Conservation (phyloP, 2,329 filamentous ascomycete species). For the Aspergillus texensis region DNA sequence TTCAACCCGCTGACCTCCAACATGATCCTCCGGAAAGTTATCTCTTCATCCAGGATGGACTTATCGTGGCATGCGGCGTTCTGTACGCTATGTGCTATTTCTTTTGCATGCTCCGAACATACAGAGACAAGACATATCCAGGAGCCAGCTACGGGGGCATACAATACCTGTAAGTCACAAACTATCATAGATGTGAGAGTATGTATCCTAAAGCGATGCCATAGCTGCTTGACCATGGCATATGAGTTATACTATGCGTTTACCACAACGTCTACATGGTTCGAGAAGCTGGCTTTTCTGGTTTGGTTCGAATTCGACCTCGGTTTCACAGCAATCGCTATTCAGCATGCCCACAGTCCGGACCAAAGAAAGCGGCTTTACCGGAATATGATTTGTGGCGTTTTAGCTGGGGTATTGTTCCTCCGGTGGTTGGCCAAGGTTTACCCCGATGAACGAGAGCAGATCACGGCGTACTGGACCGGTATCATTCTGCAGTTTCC, state of each 20-base stretch:
- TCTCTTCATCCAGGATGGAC: conserved; percentile 25
- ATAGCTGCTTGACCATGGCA: conserved; percentile 21
- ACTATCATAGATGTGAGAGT: background rate
- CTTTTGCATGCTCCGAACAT: conserved; percentile 19
- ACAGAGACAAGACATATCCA: conserved; percentile 18
- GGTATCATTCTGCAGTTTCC: conserved; percentile 24
- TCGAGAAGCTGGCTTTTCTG: conserved; percentile 19
- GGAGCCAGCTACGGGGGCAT: conserved; percentile 12
- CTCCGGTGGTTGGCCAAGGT: conserved; percentile 7
- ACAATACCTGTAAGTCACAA: conserved; percentile 14
- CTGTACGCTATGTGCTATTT: conserved; percentile 24
- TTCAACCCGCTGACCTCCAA: conserved; percentile 19
- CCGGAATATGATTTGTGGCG: conserved; percentile 16
- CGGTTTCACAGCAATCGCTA: conserved; percentile 11
- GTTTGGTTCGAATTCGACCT: conserved; percentile 24
- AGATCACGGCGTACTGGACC: conserved; percentile 26
- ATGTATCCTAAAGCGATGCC: background rate
- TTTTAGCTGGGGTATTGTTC: conserved; percentile 4
- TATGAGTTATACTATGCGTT: conserved; percentile 25
- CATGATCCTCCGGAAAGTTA: conserved; percentile 25
- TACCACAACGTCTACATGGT: conserved; percentile 16
- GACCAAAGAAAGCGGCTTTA: background rate
- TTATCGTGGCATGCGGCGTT: conserved; percentile 24
- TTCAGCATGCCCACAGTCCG: conserved; percentile 14
- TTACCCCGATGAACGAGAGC: conserved; percentile 24